Conservation (phyloP, 352 stramenopile genomes). For the Peronospora belbahrii region DNA sequence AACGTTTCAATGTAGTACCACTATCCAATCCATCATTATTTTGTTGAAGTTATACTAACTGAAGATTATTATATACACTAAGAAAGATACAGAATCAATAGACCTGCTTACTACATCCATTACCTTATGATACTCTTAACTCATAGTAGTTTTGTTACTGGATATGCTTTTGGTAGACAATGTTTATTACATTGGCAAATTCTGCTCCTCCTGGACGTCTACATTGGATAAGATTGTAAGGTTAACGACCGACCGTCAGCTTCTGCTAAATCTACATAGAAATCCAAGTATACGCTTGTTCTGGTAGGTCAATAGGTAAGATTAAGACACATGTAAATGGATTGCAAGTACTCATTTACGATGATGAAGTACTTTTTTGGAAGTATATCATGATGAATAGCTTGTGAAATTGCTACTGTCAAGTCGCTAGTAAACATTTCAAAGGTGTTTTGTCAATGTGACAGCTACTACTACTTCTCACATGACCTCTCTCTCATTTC, state of each 20-base stretch:
- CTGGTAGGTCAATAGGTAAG: no score
- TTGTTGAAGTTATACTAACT: no score
- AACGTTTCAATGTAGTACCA: no score
- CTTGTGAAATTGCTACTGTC: conserved; percentile 61
- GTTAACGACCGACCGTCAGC: no score
- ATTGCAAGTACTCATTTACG: conserved; percentile 69
- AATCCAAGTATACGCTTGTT: no score
- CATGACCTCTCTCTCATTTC: conserved; percentile 48
- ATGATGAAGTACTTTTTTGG: conserved; percentile 76
- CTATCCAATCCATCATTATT: no score
- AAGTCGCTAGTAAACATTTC: conserved; percentile 55
- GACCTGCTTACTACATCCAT: no score
- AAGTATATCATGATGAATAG: conserved; percentile 60
- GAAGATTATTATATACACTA: no score
- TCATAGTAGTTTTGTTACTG: conserved; percentile 39
- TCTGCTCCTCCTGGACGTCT: conserved; percentile 67
- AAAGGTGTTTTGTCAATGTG: conserved; percentile 69
- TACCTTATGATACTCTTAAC: no score
- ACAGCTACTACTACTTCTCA: conserved; percentile 32
- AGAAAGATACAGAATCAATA: no score
- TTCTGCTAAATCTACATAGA: no score
- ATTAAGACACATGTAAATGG: conserved; percentile 55
- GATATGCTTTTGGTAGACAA: conserved; percentile 57
- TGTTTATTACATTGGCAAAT: conserved; percentile 80
- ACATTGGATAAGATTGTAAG: conserved; percentile 51